These are phyloP conservation scores for Ustilago xerochloae DNA, from an alignment of 1,284 basidiomycete species.

Conservation along the genomic window DNA sequence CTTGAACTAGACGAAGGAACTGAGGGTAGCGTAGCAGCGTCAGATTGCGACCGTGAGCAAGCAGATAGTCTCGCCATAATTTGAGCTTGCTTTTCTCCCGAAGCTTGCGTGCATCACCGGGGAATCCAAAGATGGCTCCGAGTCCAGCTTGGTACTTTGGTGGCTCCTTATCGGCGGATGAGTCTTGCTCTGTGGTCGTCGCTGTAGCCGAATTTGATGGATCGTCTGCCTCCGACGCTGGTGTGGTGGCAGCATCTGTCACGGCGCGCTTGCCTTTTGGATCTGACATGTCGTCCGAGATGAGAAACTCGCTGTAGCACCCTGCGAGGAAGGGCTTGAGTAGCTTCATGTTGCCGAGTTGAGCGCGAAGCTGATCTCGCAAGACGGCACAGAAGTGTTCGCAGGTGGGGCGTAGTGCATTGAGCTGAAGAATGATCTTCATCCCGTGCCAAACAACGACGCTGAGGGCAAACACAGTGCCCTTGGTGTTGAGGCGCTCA, in stretches of 20 bases:
- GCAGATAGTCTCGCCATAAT: conserved; percentile 86
- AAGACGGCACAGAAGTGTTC: conserved; percentile 92
- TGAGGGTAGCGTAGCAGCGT: conserved; percentile 95
- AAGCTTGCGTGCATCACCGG: conserved; percentile 66
- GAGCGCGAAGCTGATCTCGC: conserved; percentile 87
- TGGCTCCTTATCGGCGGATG: conserved; percentile 30
- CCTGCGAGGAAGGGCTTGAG: conserved; percentile 91
- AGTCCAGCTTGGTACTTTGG: conserved; percentile 58
- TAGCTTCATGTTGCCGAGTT: conserved; percentile 80
- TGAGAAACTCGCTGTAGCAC: conserved; percentile 92
- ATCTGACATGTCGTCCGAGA: conserved; percentile 70
- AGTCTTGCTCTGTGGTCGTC: conserved; percentile 3
- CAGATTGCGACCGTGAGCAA: conserved; percentile 84
- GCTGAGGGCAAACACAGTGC: conserved; percentile 86
- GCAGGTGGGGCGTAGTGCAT: conserved; percentile 92
- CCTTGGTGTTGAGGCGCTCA: conserved; percentile 79
- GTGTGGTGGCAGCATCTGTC: conserved; percentile 22
- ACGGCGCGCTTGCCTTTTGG: conserved; percentile 67
- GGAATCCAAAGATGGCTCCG: conserved; percentile 66
- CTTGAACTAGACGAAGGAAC: conserved; percentile 94
- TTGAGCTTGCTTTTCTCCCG: conserved; percentile 97
- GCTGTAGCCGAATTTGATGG: conserved; percentile 2
- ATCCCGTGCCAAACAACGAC: conserved; percentile 94
- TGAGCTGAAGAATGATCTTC: conserved; percentile 94
- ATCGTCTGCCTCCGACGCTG: conserved; percentile 22